Evolutionary conservation across 352 stramenopile genomes (phyloP).

Genomic region (Globisporangium nunn): DNA sequence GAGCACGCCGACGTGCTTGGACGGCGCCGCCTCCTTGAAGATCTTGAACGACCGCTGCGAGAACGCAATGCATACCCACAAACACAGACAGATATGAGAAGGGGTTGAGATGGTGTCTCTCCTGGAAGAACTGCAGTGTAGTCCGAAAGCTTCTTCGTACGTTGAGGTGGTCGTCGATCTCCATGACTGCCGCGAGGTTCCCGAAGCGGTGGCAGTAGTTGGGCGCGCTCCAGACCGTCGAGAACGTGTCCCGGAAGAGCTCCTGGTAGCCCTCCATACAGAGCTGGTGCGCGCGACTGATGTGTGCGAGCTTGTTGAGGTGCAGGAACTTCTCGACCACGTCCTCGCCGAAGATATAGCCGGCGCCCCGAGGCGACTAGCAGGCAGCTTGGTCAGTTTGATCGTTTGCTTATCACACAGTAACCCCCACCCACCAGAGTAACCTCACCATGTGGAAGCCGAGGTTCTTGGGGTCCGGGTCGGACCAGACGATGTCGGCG

Average conservation of each 20-base stretch:
- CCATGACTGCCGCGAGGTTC: constrained; percentile 68
- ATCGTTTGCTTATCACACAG: too few species aligned
- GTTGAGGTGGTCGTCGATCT: constrained; percentile 51
- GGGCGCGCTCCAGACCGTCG: constrained; percentile 78
- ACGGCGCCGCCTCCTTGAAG: constrained; percentile 76
- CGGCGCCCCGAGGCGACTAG: constrained; percentile 66
- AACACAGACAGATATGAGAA: not conserved
- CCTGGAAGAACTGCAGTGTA: too few species aligned
- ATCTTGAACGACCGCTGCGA: constrained; percentile 76
- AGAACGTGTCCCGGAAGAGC: constrained; percentile 69
- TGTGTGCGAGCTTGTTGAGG: constrained; percentile 71
- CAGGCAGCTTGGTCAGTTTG: not conserved
- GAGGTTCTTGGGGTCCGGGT: constrained; percentile 68
- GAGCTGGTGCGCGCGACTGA: constrained; percentile 77
- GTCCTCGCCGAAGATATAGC: constrained; percentile 86
- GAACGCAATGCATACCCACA: not conserved
- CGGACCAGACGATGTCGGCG: constrained; percentile 81
- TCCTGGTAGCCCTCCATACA: constrained; percentile 83
- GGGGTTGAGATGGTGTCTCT: not conserved
- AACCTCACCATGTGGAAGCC: constrained; percentile 74
- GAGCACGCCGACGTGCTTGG: constrained; percentile 56
- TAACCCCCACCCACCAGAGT: not conserved
- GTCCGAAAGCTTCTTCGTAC: constrained; percentile 11
- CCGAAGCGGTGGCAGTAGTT: constrained; percentile 88
- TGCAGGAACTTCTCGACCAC: constrained; percentile 82